Evolutionary conservation across 1,284 basidiomycete species (phyloP).

Genomic region (Ustilago shanxiensis): DNA sequence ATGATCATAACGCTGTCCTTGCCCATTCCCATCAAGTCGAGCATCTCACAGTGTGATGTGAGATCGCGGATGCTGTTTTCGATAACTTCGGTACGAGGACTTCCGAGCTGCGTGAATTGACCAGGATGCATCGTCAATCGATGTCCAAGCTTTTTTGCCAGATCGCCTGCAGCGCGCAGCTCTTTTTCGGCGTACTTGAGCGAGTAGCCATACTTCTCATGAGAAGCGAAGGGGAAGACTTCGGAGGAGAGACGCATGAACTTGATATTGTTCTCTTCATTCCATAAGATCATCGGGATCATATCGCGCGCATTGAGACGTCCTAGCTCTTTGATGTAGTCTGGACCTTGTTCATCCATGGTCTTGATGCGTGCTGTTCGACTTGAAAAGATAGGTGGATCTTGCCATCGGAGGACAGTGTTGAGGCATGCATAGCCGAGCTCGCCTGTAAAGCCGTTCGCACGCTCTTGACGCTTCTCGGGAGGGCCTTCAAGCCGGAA

Average conservation of each 20-base stretch:
- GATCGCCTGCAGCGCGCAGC: constrained; percentile 76
- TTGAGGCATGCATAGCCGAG: constrained; percentile 84
- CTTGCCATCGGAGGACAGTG: constrained; percentile 80
- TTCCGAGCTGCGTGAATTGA: constrained; percentile 83
- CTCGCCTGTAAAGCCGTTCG: constrained; percentile 45
- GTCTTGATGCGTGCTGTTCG: constrained; percentile 82
- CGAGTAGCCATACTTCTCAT: constrained; percentile 82
- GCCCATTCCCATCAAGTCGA: constrained; percentile 84
- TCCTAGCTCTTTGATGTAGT: constrained; percentile 83
- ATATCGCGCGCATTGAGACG: constrained; percentile 77
- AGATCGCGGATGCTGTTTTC: constrained; percentile 82
- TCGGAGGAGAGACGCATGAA: constrained; percentile 73
- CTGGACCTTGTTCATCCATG: constrained; percentile 83
- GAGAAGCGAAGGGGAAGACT: constrained; percentile 91
- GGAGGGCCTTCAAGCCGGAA: constrained; percentile 55
- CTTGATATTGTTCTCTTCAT: constrained; percentile 63
- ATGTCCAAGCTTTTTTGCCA: constrained; percentile 83
- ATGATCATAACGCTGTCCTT: constrained; percentile 83
- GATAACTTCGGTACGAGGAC: constrained; percentile 80
- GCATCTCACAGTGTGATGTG: constrained; percentile 85
- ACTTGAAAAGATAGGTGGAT: constrained; percentile 81
- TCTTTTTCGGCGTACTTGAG: constrained; percentile 78
- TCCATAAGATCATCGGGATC: constrained; percentile 78
- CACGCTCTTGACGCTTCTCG: constrained; percentile 38
- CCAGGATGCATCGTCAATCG: constrained; percentile 88